phyloP scores from a whole-genome alignment of 768 basidiomycete genomes.

The Amanita pseudoporphyria region DNA sequence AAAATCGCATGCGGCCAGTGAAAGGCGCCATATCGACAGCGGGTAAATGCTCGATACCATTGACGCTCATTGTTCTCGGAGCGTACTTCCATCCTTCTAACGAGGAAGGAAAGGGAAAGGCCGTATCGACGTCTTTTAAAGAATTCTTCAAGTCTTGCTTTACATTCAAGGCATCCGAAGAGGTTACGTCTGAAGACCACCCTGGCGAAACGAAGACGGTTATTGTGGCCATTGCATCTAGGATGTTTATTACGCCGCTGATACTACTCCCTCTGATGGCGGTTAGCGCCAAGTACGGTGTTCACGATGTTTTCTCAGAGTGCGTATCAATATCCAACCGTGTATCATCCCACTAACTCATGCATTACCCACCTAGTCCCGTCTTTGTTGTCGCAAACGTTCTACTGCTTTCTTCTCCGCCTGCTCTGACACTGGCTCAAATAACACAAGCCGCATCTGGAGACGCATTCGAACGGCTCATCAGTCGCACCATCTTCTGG shows the following conservation, averaged over 20 bases:
- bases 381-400: constrained; percentile 83
- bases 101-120: background rate
- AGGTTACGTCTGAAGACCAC: constrained; percentile 11
- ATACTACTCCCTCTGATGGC: constrained; percentile 72
- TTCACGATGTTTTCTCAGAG: constrained; percentile 66
- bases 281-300: constrained; percentile 44
- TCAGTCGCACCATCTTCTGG: constrained; percentile 91
- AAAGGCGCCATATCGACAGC: constrained; percentile 4
- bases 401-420: constrained; percentile 74
- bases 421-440: constrained; percentile 51
- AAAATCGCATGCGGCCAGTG: background rate
- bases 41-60: constrained; percentile 8
- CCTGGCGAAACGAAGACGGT: constrained; percentile 79
- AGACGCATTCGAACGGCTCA: constrained; percentile 85
- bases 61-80: constrained; percentile 8
- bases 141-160: background rate
- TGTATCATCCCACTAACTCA: constrained; percentile 6
- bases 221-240: constrained; percentile 65
- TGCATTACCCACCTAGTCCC: constrained; percentile 47
- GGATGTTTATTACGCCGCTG: constrained; percentile 83
- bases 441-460: constrained; percentile 77
- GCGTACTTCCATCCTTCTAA: constrained; percentile 6
- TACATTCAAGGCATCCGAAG: background rate
- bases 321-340: constrained; percentile 28
- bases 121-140: background rate